Base-by-base conservation (phyloP, 768 basidiomycete species). In the Macrolepiota albuminosa region DNA sequence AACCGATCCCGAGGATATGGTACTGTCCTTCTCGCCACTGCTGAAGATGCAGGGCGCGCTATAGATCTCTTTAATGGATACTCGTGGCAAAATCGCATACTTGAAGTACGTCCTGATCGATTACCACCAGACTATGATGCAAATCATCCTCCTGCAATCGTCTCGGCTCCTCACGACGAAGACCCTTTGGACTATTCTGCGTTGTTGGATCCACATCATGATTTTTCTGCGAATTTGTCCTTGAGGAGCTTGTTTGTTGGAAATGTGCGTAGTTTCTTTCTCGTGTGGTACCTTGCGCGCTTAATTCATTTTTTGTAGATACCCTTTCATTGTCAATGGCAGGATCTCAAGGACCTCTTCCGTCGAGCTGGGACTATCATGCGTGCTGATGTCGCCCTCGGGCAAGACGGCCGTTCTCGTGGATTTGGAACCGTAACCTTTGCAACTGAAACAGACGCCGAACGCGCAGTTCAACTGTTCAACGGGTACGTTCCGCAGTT, bases 31-130 rank as follows among this genome's bases (percentile, higher is more conserved):
- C 85, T 98, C 50, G 94, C 93, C 1, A 90, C 88, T n/a, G 88
- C 92, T 45, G 94, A 95, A 71, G 96, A 98, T 69, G 97, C 95
- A 1, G 89, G 88, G 4, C 82, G 93, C 45, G 97, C 97, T 0
- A 91, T 99, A 43, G 94, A 97, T 63, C 89, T 93, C 81, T 96
- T 96, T 74, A 92, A 98, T 69, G 96, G 95, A 16, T 97, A 91
- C 72, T 87, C 87, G n/a, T 98, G 95, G 95, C 95, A 97, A 75
- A 93, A 92, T 8, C 80, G 95, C 9, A 82, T 89, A 21, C 84
- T 98, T 26, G 95, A 98, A 73, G 95, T 98, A 29, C 82, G 95
- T 26, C 89, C 88, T 7, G 95, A 98, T 73, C 83, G 94, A 47
- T 78, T 95, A 14, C 83, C 85, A 31, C 81, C 83, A 24, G 85